Conservation (phyloP, 179 eudicot species). For the Camellia oleifera region DNA sequence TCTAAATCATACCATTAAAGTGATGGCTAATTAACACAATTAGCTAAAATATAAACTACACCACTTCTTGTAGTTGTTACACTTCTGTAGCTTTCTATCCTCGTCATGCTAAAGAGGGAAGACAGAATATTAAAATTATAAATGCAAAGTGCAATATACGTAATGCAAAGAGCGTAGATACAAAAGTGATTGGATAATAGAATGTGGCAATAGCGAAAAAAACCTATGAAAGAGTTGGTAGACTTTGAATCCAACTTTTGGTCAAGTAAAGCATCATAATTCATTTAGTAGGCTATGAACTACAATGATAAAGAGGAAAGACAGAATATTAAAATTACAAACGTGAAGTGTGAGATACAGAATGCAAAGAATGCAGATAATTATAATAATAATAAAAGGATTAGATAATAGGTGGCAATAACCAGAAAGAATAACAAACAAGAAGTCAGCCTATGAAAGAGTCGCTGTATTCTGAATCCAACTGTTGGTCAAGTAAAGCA, state of each 20-base stretch:
- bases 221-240: no score
- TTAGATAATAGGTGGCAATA: neutral
- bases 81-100: neutral
- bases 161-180: no score
- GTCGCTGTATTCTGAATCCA: neutral
- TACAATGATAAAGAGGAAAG: neutral
- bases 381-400: neutral
- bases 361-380: neutral
- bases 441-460: neutral
- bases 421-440: neutral
- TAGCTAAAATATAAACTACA: neutral
- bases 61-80: neutral
- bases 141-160: no score
- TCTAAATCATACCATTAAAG: neutral
- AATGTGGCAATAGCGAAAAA: no score
- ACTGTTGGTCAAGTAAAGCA: neutral
- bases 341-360: neutral
- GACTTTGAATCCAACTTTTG: no score
- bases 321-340: no score
- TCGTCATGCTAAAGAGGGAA: neutral
- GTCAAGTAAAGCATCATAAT: no score
- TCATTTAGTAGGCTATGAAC: no score
- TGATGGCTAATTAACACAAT: neutral
- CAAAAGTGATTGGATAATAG: no score
- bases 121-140: no score